phyloP scores from a whole-genome alignment of 768 basidiomycete genomes.

The Amanita muscaria region DNA sequence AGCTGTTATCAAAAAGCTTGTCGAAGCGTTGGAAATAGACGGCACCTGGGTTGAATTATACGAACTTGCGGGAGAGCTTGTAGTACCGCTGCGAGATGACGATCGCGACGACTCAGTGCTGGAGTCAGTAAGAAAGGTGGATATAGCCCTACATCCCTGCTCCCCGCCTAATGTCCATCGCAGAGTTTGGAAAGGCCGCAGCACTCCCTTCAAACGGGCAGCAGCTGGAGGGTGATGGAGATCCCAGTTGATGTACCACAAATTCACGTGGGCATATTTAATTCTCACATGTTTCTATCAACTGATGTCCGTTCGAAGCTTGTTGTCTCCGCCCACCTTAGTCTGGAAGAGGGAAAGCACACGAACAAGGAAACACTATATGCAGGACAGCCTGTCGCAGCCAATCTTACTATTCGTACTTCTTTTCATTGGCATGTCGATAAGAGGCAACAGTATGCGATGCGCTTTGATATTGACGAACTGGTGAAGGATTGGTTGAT shows the following conservation, averaged over 20 bases:
- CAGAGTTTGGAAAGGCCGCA: conserved; percentile 37
- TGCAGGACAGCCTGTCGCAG: conserved; percentile 82
- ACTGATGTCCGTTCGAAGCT: conserved; percentile 44
- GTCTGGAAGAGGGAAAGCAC: conserved; percentile 24
- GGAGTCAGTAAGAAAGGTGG: conserved; percentile 24
- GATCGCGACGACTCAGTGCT: conserved; percentile 24
- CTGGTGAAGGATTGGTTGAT: conserved; percentile 82
- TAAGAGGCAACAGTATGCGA: conserved; percentile 34
- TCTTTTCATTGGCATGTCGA: conserved; percentile 70
- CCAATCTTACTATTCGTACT: conserved; percentile 55
- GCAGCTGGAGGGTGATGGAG: conserved; percentile 59
- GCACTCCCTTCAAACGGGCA: conserved; percentile 29
- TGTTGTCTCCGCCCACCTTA: conserved; percentile 50
- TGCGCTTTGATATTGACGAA: conserved; percentile 80
- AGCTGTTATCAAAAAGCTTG: conserved; percentile 36
- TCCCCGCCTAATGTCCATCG: not conserved
- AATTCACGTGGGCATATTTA: conserved; percentile 45
- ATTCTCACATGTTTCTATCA: conserved; percentile 55
- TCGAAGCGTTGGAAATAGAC: conserved; percentile 54
- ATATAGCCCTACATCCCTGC: not conserved
- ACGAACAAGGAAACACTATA: conserved; percentile 42
- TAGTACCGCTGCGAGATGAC: conserved; percentile 35
- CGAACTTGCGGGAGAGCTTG: conserved; percentile 59
- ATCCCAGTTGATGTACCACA: conserved; percentile 77
- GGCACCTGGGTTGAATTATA: conserved; percentile 64